phyloP scores from a whole-genome alignment of 768 basidiomycete species.

The Cantharellus anzutake region DNA sequence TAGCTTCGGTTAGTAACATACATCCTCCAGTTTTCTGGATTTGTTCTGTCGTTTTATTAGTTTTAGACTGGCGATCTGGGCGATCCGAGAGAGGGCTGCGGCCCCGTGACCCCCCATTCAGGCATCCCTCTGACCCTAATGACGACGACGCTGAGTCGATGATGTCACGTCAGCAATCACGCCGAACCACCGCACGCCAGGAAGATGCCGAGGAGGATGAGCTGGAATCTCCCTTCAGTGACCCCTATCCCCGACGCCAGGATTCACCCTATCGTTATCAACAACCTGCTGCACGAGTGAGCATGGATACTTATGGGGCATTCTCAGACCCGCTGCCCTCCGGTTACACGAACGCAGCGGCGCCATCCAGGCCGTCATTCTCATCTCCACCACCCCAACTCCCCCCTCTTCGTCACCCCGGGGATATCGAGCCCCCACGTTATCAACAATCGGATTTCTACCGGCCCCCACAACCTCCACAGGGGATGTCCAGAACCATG shows the following conservation, averaged over 20 bases:
- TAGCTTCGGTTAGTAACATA: background rate
- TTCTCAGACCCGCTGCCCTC: conserved; percentile 75
- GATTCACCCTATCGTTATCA: no score
- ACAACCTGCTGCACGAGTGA: conserved; percentile 24
- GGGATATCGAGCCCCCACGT: background rate
- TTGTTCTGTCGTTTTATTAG: conserved; percentile 41
- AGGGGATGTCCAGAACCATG: conserved; percentile 74
- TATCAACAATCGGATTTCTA: conserved; percentile 8
- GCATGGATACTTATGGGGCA: conserved; percentile 78
- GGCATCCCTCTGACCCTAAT: conserved; percentile 27
- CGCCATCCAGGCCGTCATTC: background rate
- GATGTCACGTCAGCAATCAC: conserved; percentile 1
- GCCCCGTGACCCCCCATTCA: conserved; percentile 61
- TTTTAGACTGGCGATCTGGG: conserved; percentile 63
- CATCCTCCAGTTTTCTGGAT: conserved; percentile 46
- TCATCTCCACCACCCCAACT: background rate
- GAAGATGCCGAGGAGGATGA: conserved; percentile 31
- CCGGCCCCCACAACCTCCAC: conserved; percentile 17
- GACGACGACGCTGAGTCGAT: conserved; percentile 13
- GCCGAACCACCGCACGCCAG: background rate
- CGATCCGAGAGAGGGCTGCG: conserved; percentile 18
- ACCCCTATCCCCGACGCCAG: conserved; percentile 9
- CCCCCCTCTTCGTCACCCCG: background rate
- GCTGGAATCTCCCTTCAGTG: conserved; percentile 20
- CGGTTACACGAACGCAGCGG: conserved; percentile 26